Conservation (phyloP, 129 eudicot genomes). For the Silybum marianum region DNA sequence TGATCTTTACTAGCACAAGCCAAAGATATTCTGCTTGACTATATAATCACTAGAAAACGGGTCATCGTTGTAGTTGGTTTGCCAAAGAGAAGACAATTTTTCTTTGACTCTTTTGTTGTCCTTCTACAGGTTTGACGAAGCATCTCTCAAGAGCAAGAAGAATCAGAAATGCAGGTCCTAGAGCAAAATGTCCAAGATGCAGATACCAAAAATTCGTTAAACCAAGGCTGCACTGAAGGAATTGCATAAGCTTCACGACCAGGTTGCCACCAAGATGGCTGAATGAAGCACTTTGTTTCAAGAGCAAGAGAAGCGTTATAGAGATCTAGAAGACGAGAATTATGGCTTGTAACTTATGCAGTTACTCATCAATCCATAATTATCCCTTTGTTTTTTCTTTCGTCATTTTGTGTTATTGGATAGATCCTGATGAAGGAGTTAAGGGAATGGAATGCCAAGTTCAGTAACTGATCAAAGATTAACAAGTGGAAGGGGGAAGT, state of each 20-base stretch:
- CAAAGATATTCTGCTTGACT: too few relatives aligned
- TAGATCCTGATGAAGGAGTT: slow-evolving; percentile 86
- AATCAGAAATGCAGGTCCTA: slow-evolving; percentile 66
- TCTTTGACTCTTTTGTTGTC: slow-evolving; percentile 10
- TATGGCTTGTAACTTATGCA: slow-evolving; percentile 48
- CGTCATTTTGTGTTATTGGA: slow-evolving; percentile 13
- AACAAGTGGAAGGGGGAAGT: slow-evolving; percentile 61
- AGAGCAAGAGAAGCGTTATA: slow-evolving; percentile 49
- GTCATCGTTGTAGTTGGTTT: background rate
- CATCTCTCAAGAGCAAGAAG: slow-evolving; percentile 81
- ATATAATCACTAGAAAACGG: background rate
- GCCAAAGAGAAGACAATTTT: background rate
- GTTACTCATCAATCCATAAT: slow-evolving; percentile 13
- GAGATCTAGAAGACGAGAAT: slow-evolving; percentile 59
- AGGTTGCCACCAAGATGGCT: too few relatives aligned
- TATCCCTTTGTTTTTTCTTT: background rate
- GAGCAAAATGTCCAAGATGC: slow-evolving; percentile 55
- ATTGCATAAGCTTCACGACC: slow-evolving; percentile 43
- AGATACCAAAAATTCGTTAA: slow-evolving; percentile 63
- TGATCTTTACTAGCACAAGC: too few relatives aligned
- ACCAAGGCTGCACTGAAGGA: slow-evolving; percentile 58
- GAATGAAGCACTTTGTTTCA: slow-evolving; percentile 47
- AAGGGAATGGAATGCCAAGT: slow-evolving; percentile 65
- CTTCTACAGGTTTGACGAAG: slow-evolving; percentile 66
- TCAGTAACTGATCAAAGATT: slow-evolving; percentile 52